phyloP scores from a whole-genome alignment of 768 basidiomycete genomes.

The Mycena galericulata region DNA sequence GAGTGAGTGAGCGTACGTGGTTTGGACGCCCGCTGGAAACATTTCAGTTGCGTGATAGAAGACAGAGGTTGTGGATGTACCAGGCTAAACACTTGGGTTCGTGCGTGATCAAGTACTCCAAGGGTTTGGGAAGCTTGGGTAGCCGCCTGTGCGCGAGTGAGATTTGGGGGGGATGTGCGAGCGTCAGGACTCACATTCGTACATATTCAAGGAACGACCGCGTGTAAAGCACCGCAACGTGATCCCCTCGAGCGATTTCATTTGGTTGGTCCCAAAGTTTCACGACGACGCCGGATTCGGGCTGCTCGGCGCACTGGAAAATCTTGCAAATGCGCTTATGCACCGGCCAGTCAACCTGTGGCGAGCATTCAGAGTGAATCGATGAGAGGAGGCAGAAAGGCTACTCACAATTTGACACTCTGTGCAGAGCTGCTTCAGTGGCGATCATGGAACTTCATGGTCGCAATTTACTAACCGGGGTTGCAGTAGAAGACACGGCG shows the following conservation, averaged over 20 bases:
- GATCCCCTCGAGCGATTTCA: not conserved
- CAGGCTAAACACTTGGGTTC: not conserved
- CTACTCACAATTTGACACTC: not conserved
- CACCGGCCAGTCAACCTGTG: not conserved
- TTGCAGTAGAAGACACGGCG: constrained; percentile 30
- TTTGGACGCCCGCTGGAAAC: not conserved
- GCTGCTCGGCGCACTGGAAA: not conserved
- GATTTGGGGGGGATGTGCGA: not conserved
- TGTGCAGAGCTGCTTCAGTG: not conserved
- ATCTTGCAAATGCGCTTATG: not conserved
- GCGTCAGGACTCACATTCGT: not conserved
- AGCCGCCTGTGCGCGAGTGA: not conserved
- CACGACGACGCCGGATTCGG: not conserved
- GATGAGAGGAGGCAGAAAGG: not conserved
- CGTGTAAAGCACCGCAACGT: not conserved
- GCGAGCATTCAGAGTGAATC: not conserved
- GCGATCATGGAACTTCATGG: constrained; percentile 16
- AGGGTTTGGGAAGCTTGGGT: not conserved
- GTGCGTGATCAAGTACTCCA: not conserved
- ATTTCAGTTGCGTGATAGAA: not conserved
- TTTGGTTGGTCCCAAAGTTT: not conserved
- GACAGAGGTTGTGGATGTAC: not conserved
- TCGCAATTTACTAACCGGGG: constrained; percentile 24
- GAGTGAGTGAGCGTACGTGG: not conserved
- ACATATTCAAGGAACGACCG: not conserved